Conservation (phyloP, 2,329 filamentous ascomycete genomes). For the Epichloe scottii region DNA sequence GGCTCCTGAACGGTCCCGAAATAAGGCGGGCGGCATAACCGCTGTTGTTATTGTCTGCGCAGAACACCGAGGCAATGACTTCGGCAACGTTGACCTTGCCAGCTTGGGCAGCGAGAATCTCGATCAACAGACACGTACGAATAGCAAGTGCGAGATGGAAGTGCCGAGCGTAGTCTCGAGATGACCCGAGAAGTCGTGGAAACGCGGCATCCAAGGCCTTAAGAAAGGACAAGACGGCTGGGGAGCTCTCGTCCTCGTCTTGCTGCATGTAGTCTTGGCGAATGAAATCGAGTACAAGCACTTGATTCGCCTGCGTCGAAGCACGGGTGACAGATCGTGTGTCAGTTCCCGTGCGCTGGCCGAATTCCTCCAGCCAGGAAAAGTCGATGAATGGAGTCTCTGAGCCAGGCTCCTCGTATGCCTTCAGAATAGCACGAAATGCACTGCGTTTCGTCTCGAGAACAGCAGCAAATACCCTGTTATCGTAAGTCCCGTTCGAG, state of each 20-base stretch:
- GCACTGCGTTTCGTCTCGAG: background rate
- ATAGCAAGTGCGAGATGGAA: constrained; percentile 21
- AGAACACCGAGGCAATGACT: constrained; percentile 20
- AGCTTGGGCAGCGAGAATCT: constrained; percentile 10
- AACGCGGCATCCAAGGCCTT: constrained; percentile 19
- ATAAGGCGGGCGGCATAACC: constrained; percentile 9
- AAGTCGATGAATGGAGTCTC: constrained; percentile 18
- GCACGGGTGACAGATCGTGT: constrained; percentile 1
- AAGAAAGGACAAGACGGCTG: constrained; percentile 17
- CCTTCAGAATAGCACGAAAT: background rate
- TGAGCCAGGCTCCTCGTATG: background rate
- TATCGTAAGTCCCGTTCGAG: background rate
- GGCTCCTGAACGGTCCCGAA: constrained; percentile 14
- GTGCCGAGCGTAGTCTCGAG: constrained; percentile 7
- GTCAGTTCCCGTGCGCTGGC: background rate
- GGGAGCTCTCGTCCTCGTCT: constrained; percentile 3
- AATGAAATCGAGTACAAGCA: constrained; percentile 20
- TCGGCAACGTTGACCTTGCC: constrained; percentile 8
- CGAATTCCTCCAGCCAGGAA: constrained; percentile 5
- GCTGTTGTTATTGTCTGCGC: constrained; percentile 5
- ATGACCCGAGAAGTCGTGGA: constrained; percentile 16
- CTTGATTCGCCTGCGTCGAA: constrained; percentile 23
- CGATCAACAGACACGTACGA: constrained; percentile 24
- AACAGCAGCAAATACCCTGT: background rate
- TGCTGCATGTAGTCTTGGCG: constrained; percentile 4